Base-by-base conservation (phyloP, 2,329 filamentous ascomycete genomes). In the Cordyceps sp. region DNA sequence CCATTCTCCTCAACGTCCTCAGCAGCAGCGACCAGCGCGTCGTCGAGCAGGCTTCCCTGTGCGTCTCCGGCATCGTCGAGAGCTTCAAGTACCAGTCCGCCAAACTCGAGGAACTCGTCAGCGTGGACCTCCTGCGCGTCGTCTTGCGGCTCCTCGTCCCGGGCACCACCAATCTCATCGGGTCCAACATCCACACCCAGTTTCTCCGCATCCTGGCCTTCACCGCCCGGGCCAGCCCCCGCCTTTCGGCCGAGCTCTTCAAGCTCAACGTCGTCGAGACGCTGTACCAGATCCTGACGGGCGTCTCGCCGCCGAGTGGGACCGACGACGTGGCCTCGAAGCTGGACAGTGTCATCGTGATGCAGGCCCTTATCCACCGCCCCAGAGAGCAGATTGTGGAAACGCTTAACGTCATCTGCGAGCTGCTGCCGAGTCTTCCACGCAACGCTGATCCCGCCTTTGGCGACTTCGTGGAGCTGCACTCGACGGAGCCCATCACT, bases 231-330 rank as follows among this genome's bases (percentile, higher is more conserved):
- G 83, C 85, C 3, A 96, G 90, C 48, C 84, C 90, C 14, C 70
- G 69, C 12, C 64, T 94, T 16, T 93, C 90, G 4, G 79, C 82
- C 3, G 88, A 94, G 45, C 66, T 98, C 10, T 77, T 98, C 53
- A 93, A 88, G 56, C 82, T 96, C 69, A 88, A 94, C 43, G 80
- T 98, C 33, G 90, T 98, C 18, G 90, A 96, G 54, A 98, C 90
- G 0, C 63, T 98, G 3, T 98, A 96, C 49, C 90, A 98, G 54
- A 96, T 98, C 26, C 59, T 98, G 31, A 96, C 90, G 0, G 90
- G 90, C 15, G 84, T 98, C 3, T 96, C 90, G 0, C 86, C 90
- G 2, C 90, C 90, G 1, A 71, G 65, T 39, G 81, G 78, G 22
- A 76, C 69, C 2, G 76, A 85, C 23, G 77, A 88, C 50, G 71